phyloP scores from a whole-genome alignment of 2,329 filamentous ascomycete genomes.

The Colletotrichum sansevieriae region DNA sequence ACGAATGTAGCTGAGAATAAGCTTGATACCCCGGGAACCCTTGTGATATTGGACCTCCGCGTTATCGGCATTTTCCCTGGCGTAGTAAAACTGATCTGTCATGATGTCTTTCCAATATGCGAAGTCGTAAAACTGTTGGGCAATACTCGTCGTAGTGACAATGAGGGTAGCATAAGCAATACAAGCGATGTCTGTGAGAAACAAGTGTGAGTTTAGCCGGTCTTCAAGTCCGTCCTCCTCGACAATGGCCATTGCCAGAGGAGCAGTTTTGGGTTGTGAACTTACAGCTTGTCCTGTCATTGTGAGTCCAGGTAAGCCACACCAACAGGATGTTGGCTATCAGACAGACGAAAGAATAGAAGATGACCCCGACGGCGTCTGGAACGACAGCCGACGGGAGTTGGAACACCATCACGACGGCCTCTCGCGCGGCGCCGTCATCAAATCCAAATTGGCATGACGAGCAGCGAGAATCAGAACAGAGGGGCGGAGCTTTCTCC shows the following conservation, averaged over 20 bases:
- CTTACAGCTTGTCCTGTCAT: constrained; percentile 38
- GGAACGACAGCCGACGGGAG: constrained; percentile 34
- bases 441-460: constrained; percentile 26
- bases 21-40: constrained; percentile 34
- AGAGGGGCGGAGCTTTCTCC: constrained; percentile 5
- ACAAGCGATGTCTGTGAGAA: constrained; percentile 32
- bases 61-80: constrained; percentile 31
- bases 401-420: constrained; percentile 39
- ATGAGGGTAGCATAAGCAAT: constrained; percentile 33
- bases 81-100: constrained; percentile 36
- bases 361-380: constrained; percentile 31
- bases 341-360: constrained; percentile 35
- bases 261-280: neutral
- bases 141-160: constrained; percentile 29
- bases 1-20: constrained; percentile 35
- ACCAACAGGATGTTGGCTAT: constrained; percentile 31
- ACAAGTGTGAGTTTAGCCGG: neutral
- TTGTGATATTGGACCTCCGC: constrained; percentile 35
- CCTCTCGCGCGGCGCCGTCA: constrained; percentile 25
- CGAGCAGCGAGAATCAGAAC: constrained; percentile 10
- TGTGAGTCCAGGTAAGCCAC: constrained; percentile 38
- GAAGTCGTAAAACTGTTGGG: constrained; percentile 37
- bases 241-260: neutral
- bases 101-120: constrained; percentile 30
- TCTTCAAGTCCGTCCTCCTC: neutral